These are phyloP conservation scores for Narthecium ossifragum DNA, from an alignment of 106 monocot genomes.

Conservation along the genomic window DNA sequence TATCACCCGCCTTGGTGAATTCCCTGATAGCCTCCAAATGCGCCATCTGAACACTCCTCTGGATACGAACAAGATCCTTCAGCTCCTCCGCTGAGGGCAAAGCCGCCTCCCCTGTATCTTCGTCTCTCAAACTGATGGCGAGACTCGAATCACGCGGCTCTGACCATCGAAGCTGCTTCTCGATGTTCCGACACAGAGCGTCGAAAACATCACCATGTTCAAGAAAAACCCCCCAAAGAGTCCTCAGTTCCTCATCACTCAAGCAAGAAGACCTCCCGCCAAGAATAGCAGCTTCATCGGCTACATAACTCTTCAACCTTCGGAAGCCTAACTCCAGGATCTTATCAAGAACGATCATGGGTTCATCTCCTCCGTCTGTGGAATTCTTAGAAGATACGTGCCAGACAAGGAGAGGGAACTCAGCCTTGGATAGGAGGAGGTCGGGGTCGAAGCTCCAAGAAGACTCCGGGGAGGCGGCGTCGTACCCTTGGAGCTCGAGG, in stretches of 20 bases:
- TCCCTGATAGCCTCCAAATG: constrained; percentile 57
- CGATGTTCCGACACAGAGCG: constrained; percentile 55
- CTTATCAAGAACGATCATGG: constrained; percentile 17
- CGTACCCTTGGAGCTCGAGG: constrained; percentile 52
- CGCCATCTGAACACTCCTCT: constrained; percentile 52
- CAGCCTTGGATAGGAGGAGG: constrained; percentile 19
- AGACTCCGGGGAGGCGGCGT: not conserved
- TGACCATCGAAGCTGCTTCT: constrained; percentile 27
- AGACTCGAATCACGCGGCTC: constrained; percentile 9
- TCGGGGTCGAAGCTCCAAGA: constrained; percentile 9
- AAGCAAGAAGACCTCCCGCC: constrained; percentile 12
- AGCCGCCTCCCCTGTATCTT: not conserved
- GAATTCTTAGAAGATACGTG: constrained; percentile 15
- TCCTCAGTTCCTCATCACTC: constrained; percentile 36
- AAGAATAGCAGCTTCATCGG: not conserved
- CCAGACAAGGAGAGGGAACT: constrained; percentile 48
- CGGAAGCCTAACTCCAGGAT: constrained; percentile 45
- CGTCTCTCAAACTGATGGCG: constrained; percentile 10
- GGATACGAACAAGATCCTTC: constrained; percentile 30
- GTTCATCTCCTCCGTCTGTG: not conserved
- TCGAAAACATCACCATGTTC: constrained; percentile 54
- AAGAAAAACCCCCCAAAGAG: constrained; percentile 35
- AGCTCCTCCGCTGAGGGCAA: constrained; percentile 6
- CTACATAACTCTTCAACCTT: constrained; percentile 38
- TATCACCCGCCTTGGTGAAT: constrained; percentile 23